Base-by-base conservation (phyloP, 768 basidiomycete species). In the Suillus discolor region DNA sequence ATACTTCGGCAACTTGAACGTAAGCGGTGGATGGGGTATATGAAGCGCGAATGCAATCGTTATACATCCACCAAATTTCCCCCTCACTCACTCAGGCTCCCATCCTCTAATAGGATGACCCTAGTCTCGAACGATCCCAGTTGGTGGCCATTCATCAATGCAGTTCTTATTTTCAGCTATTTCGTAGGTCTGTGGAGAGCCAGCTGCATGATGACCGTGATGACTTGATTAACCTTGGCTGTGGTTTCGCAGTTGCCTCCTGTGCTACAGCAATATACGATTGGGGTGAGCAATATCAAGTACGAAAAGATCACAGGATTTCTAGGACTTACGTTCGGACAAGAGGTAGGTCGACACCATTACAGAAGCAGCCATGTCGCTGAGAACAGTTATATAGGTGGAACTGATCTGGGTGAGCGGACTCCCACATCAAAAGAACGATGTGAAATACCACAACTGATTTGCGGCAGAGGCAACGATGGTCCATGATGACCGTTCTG, bases 161-260 rank as follows among this genome's bases (percentile, higher is more conserved):
- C 6, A 15, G 16, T 0, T 8, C 3, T 28, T 25, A 15, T 16
- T 28, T 0, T 0, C 25, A 51, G 49, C 15, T 51, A 51, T 51
- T 51, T 51, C 8, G 6, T 3, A 7, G 49, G 49, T 51, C 28
- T 6, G 49, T 51, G 12, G 2, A 51, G 6, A 51, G 15, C 8
- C 13, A 51, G 23, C 13, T 3, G 25, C 15, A 28, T 51, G 49
- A 51, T 28, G 28, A 53, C 2, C 6, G 15, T 28, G 51, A 18
- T 28, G 8, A 18, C 16, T 53, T 3, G 16, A 31, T 31, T 54
- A 11, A 31, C 20, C 6, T 45, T 45, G 3, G 9, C 20, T 45
- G 8, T 9, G 1, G 9, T 4, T 45, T 45, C 8, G 0, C 44
- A 45, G 44, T 45, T 11, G 44, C 44, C 4, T 6, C 0, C 18